Base-by-base conservation (phyloP, 129 eudicot species). In the Lactuca sativa region DNA sequence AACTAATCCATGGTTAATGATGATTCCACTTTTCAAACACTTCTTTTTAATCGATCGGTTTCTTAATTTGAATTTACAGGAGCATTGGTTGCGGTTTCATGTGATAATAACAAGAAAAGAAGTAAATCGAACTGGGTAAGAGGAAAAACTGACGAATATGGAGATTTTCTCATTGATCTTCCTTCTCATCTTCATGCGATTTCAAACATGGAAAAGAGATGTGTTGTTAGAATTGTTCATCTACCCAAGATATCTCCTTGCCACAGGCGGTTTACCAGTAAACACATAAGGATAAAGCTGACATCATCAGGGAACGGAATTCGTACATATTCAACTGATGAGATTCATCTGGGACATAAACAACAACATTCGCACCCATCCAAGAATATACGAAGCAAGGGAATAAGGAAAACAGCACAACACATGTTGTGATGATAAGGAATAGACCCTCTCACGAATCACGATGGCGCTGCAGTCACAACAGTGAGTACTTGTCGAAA, bases 101-200 rank as follows among this genome's bases (percentile, higher is more conserved):
- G 95, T 53, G 78, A 74, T 9, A 56, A 69, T 21, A 72, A 75
- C 18, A 78, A 49, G 73, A 64, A 44, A 64, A 64, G 10, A 64
- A 82, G 52, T 57, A 76, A 75, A 67, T 33, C 79, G 12, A 63
- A 44, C 18, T 69, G 75, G 86, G 65, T 78, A 7, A 59, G 71
- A 58, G 66, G 80, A 43, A 76, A 38, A 43, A 84, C 88, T 9
- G 84, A 85, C 51, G 66, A 62, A 51, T 59, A 74, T 59, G 95
- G 95, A 52, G 86, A 84, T 18, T 88, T 88, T 74, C 37, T 71
- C 7, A 69, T 88, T 4, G 95, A 88, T 68, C 83, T 88, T 66
- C 91, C 91, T 70, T 88, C 95, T 0, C 83, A 82, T 37, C 95
- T 88, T 71, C 95, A 88, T 74, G 90, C 91, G 37, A 80, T 85